A percentile compares a stretch with the other conserved stretches of the same genome.
phyloP scores from a whole-genome alignment of 148 eudicot species.

The Camellia sinensis region DNA sequence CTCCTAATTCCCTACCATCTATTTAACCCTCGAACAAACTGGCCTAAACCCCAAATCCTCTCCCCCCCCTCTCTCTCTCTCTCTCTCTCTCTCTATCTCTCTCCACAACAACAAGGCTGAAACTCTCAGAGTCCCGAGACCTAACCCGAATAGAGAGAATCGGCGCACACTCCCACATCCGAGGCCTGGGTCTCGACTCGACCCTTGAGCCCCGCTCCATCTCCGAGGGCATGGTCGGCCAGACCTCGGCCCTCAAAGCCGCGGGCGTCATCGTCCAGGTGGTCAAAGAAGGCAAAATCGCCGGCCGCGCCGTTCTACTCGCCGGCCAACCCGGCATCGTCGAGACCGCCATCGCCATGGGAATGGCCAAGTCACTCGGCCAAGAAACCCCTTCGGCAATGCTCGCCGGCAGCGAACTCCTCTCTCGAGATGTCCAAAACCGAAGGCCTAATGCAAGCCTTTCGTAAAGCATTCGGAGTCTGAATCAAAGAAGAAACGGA shows the following conservation, averaged over 20 bases:
- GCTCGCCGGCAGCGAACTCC: constrained; percentile 84
- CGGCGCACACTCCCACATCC: constrained; percentile 98
- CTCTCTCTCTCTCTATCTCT: neutral
- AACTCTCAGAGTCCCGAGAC: constrained; percentile 77
- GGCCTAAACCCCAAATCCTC: too few species aligned
- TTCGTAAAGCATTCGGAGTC: constrained; percentile 78
- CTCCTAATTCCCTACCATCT: too few species aligned
- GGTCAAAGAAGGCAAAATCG: constrained; percentile 87
- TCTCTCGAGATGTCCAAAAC: constrained; percentile 95
- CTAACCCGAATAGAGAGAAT: constrained; percentile 88
- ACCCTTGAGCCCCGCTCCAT: constrained; percentile 66
- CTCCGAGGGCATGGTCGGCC: constrained; percentile 97
- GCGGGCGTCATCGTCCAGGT: constrained; percentile 95
- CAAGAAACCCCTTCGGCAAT: constrained; percentile 81
- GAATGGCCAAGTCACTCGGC: constrained; percentile 83
- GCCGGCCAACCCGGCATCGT: constrained; percentile 99
- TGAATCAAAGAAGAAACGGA: constrained; percentile 89
- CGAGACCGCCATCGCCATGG: constrained; percentile 97
- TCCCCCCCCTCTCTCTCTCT: constrained; percentile 10
- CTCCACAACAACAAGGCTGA: constrained; percentile 21
- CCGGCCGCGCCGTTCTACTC: constrained; percentile 86
- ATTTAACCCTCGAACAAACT: too few species aligned
- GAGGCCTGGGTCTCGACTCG: constrained; percentile 90
- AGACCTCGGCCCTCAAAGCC: constrained; percentile 73
- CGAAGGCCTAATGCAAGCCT: constrained; percentile 89